Conservation (phyloP, 1,284 basidiomycete genomes). For the Boletus nobilissimus region DNA sequence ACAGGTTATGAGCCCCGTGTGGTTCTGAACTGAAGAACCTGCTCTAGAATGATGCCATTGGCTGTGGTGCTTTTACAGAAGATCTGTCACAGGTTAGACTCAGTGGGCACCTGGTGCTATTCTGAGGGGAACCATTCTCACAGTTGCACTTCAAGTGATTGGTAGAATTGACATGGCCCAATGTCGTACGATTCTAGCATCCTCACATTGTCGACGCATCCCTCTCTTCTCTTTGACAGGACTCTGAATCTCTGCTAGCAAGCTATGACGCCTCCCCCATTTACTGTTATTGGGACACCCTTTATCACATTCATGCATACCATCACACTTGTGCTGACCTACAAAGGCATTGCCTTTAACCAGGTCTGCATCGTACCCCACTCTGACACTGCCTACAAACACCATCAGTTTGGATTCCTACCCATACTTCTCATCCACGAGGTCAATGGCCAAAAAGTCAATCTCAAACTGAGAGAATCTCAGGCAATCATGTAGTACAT, state of each 20-base stretch:
- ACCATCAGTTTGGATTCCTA: conserved; percentile 48
- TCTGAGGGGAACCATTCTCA: too few species aligned
- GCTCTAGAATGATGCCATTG: too few species aligned
- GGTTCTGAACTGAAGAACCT: too few species aligned
- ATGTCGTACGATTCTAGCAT: too few species aligned
- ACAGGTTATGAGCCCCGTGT: too few species aligned
- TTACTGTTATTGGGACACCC: conserved; percentile 47
- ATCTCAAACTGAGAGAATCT: conserved; percentile 45
- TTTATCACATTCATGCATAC: conserved; percentile 49
- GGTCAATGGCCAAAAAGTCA: conserved; percentile 34
- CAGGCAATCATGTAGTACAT: conserved; percentile 44
- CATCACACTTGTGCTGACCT: conserved; percentile 43
- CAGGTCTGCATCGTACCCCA: conserved; percentile 43
- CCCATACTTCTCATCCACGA: conserved; percentile 46
- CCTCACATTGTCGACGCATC: too few species aligned
- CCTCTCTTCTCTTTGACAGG: too few species aligned
- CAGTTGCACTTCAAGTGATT: too few species aligned
- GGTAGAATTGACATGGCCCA: too few species aligned
- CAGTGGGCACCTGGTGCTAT: too few species aligned
- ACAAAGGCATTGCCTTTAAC: conserved; percentile 44
- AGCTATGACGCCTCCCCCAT: conserved; percentile 35
- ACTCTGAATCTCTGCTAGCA: neutral
- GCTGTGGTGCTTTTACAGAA: too few species aligned
- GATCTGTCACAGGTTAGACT: too few species aligned
- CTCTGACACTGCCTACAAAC: conserved; percentile 42